A percentile compares a stretch with the other conserved stretches of the same genome.
phyloP scores from a whole-genome alignment of 2,329 filamentous ascomycete genomes.

The Monosporascus sp. region DNA sequence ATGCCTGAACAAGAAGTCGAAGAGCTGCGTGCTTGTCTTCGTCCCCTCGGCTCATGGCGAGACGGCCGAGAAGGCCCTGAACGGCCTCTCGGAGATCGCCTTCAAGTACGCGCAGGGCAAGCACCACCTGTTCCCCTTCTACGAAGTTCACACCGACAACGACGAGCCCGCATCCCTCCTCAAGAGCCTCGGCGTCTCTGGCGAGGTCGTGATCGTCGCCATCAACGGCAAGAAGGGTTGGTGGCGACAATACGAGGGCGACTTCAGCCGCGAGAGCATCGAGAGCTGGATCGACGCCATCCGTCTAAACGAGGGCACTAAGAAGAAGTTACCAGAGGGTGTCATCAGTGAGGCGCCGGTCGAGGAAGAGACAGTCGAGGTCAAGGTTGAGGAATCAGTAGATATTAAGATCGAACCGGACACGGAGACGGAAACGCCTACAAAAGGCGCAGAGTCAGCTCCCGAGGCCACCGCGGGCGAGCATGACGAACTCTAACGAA shows the following conservation, averaged over 20 bases:
- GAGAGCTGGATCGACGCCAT: slow-evolving; percentile 90
- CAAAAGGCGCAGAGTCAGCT: slow-evolving; percentile 28
- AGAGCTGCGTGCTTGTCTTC: slow-evolving; percentile 77
- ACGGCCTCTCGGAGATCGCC: slow-evolving; percentile 64
- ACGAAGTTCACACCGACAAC: slow-evolving; percentile 61
- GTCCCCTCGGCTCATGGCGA: slow-evolving; percentile 49
- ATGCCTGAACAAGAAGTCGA: slow-evolving; percentile 70
- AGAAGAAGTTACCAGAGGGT: slow-evolving; percentile 65
- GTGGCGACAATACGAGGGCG: slow-evolving; percentile 69
- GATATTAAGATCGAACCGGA: slow-evolving; percentile 23
- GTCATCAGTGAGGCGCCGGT: slow-evolving; percentile 40
- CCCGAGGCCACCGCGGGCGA: slow-evolving; percentile 29
- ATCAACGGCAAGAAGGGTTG: slow-evolving; percentile 80
- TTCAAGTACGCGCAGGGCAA: slow-evolving; percentile 66
- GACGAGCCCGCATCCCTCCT: slow-evolving; percentile 50
- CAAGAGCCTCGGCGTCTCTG: slow-evolving; percentile 55
- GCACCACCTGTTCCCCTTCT: slow-evolving; percentile 76
- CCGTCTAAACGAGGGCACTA: slow-evolving; percentile 78
- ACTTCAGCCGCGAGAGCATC: slow-evolving; percentile 56
- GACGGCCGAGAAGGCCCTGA: slow-evolving; percentile 51
- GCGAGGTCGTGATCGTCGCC: slow-evolving; percentile 67
- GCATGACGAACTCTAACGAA: slow-evolving; percentile 46
- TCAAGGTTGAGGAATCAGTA: slow-evolving; percentile 28
- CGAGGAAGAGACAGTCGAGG: slow-evolving; percentile 37
- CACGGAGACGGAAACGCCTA: slow-evolving; percentile 18